These are phyloP conservation scores for Pulchroboletus neoregius DNA, from an alignment of 1,284 basidiomycete genomes.

Conservation along the genomic window DNA sequence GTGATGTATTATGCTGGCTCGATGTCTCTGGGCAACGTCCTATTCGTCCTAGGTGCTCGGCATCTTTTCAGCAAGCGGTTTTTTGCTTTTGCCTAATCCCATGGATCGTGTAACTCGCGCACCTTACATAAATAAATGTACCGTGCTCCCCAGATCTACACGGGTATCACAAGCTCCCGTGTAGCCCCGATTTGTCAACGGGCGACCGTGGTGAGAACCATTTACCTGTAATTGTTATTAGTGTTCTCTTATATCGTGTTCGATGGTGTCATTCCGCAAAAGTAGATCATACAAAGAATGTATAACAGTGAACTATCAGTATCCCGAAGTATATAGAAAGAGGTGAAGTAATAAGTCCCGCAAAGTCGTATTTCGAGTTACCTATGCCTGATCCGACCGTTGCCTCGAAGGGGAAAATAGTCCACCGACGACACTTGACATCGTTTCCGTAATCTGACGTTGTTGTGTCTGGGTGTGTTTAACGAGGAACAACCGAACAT, in stretches of 20 bases:
- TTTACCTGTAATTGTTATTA: neutral
- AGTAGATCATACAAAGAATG: neutral
- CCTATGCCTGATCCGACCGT: slow-evolving; percentile 29
- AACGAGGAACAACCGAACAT: slow-evolving; percentile 83
- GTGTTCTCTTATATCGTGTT: neutral
- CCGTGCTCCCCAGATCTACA: neutral
- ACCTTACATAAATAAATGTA: neutral
- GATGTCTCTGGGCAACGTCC: slow-evolving; percentile 24
- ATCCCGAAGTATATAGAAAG: neutral
- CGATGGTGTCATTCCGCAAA: neutral
- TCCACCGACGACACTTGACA: slow-evolving; percentile 68
- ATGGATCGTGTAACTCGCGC: neutral
- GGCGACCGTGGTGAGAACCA: neutral
- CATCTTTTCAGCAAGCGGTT: slow-evolving; percentile 8
- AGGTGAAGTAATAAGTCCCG: neutral
- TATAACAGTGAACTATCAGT: neutral
- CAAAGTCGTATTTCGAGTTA: neutral
- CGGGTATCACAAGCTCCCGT: neutral
- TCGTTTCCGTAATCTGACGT: slow-evolving; percentile 69
- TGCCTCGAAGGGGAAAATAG: slow-evolving; percentile 31
- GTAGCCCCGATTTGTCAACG: neutral
- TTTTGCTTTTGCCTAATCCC: slow-evolving; percentile 15
- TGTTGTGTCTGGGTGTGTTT: slow-evolving; percentile 73
- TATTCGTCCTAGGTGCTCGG: slow-evolving; percentile 19
- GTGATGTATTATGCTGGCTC: slow-evolving; percentile 35